phyloP scores from a whole-genome alignment of 1,284 basidiomycete genomes.

The Trichosporon sp. region DNA sequence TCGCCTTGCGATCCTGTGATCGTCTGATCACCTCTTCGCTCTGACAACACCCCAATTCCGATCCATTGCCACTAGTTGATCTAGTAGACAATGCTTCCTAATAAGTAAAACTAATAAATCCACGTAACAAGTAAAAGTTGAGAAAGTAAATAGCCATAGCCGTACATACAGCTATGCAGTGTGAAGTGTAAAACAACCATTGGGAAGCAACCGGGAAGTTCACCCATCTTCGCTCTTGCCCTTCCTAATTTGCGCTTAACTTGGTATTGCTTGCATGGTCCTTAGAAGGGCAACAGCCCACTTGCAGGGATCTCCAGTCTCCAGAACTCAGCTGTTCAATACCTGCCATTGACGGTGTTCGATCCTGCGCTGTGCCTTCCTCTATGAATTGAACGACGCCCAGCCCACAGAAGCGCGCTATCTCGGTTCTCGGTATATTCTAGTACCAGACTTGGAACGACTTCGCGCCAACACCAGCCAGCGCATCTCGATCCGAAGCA shows the following conservation, averaged over 20 bases:
- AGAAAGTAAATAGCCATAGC: constrained; percentile 19
- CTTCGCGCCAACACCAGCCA: too few species aligned
- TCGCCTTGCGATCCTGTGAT: not conserved
- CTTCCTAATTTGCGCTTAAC: not conserved
- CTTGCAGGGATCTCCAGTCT: too few species aligned
- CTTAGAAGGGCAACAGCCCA: too few species aligned
- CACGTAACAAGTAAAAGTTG: constrained; percentile 16
- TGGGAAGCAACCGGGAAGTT: not conserved
- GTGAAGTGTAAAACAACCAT: not conserved
- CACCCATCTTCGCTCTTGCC: not conserved
- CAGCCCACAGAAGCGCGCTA: not conserved
- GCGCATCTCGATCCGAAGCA: too few species aligned
- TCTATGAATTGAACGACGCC: not conserved
- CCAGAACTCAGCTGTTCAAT: too few species aligned
- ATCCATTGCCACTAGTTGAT: constrained; percentile 16
- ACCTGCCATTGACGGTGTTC: too few species aligned
- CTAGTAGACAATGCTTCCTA: constrained; percentile 16
- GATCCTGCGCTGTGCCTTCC: too few species aligned
- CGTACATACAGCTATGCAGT: constrained; percentile 14
- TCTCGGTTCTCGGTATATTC: not conserved
- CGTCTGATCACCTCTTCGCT: not conserved
- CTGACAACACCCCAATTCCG: not conserved
- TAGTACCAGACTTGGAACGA: too few species aligned
- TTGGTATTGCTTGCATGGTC: too few species aligned
- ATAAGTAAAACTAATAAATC: constrained; percentile 10